Conservation (phyloP, 208 protist genomes). For the Wallacemonas sp. region DNA sequence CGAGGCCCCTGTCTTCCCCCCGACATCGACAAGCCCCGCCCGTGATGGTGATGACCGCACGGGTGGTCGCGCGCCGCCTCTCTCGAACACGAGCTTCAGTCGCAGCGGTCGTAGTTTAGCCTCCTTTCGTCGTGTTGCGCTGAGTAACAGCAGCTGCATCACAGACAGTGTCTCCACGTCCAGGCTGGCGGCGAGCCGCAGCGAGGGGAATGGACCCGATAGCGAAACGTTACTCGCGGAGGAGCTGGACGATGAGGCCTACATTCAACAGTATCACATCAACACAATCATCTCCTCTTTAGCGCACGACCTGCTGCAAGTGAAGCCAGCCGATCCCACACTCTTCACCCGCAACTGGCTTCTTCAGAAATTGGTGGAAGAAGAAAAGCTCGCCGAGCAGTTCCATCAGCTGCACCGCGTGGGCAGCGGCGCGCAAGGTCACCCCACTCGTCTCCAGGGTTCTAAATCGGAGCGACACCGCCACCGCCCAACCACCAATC, state of each 20-base stretch:
- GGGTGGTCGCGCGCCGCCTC: background rate
- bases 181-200: conserved; percentile 1
- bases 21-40: too few relatives aligned
- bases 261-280: conserved; percentile 55
- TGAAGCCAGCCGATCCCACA: conserved; percentile 63
- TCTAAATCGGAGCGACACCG: background rate
- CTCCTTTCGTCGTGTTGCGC: background rate
- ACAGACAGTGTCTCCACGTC: conserved; percentile 1
- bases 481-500: background rate
- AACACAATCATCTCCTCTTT: conserved; percentile 46
- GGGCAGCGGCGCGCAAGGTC: background rate
- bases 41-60: background rate
- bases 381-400: background rate
- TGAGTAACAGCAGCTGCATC: conserved; percentile 4
- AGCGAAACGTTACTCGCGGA: background rate
- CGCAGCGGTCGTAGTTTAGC: conserved; percentile 6
- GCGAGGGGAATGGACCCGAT: background rate
- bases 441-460: background rate
- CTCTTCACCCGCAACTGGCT: conserved; percentile 71
- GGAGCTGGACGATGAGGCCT: conserved; percentile 54
- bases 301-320: conserved; percentile 44
- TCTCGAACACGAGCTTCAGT: conserved; percentile 10
- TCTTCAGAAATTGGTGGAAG: background rate
- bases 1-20: too few relatives aligned
- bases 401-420: too few relatives aligned